Conservation (phyloP, 495 filamentous ascomycete species). For the Opeltia flavorubescens region DNA sequence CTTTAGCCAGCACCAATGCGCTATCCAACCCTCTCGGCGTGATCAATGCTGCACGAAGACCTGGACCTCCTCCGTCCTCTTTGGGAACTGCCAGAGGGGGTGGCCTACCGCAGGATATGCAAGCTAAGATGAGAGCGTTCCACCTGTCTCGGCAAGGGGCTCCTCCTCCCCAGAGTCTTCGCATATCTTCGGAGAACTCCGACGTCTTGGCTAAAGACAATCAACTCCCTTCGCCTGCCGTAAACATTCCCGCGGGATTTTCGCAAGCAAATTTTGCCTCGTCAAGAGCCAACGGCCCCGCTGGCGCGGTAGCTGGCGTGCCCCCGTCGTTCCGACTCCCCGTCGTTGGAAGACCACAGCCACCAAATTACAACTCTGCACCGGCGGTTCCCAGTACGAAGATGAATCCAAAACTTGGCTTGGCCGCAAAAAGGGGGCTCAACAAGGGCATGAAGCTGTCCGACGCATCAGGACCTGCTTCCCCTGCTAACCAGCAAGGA, state of each 20-base stretch:
- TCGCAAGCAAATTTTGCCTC: constrained; percentile 1
- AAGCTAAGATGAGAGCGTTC: constrained; percentile 68
- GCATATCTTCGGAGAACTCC: constrained; percentile 7
- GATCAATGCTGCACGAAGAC: constrained; percentile 63
- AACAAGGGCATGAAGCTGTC: constrained; percentile 38
- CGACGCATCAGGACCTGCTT: constrained; percentile 25
- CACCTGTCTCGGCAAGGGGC: constrained; percentile 49
- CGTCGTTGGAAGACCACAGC: constrained; percentile 23
- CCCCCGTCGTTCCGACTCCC: constrained; percentile 27
- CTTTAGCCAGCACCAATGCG: constrained; percentile 42
- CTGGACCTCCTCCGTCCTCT: constrained; percentile 34
- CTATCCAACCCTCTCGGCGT: constrained; percentile 72
- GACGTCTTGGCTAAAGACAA: constrained; percentile 22
- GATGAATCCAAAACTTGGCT: constrained; percentile 31
- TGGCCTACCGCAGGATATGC: constrained; percentile 61
- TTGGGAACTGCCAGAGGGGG: constrained; percentile 40
- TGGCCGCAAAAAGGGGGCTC: constrained; percentile 38
- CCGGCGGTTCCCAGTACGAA: constrained; percentile 25
- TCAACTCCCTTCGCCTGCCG: constrained; percentile 20
- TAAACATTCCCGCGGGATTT: constrained; percentile 7
- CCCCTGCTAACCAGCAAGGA: constrained; percentile 7
- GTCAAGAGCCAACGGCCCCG: constrained; percentile 12
- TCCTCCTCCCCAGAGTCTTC: constrained; percentile 23
- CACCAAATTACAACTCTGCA: constrained; percentile 37
- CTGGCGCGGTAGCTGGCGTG: constrained; percentile 22